Base-by-base conservation (phyloP, 345 rosid species). In the Lumnitzera littorea region DNA sequence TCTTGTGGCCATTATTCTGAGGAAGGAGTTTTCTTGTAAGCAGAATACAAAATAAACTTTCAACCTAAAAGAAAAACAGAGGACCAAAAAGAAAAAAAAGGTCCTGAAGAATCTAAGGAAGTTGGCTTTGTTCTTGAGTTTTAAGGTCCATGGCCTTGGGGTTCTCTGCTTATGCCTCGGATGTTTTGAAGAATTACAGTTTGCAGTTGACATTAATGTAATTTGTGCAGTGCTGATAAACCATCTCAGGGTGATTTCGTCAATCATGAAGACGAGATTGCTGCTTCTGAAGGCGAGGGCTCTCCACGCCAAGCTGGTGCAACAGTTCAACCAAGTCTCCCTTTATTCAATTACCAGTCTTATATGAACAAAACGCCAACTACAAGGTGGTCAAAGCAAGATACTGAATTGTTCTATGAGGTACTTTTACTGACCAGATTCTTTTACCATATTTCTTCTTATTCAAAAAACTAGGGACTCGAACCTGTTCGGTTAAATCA, bases 341-440 rank as follows among this genome's bases (percentile, higher is more conserved):
- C 61, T 55, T 76, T 70, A 20, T 81, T 83, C 56, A 91, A 91
- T 67, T 70, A 79, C 59, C 95, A 89, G 52, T 76, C 95, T 47
- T 83, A 68, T 63, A 86, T 87, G 96, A 73, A 83, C 57, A 83
- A 73, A 76, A 72, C 82, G 56, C 72, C 84, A 15, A 80, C 72
- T 41, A 53, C 62, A 63, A 74, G 87, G 74, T 91, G 98, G 98
- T 82, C 96, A 52, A 91, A 84, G 55, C 74, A 78, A 71, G 96
- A 89, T 48, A 89, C 96, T 6, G 85, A 86, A 56, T 72, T 82
- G 72, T 91, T 89, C 72, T 89, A 89, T 56, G 85, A 82, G 92
- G 96, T 86, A 67, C 14, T 5, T 50, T 17, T 17, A 13, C 62
- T 8, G 2, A 46, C 16, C 57, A 17, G 46, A 15, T 5, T 15